Base-by-base conservation (phyloP, 2,329 filamentous ascomycete genomes). In the Aotearoamyces nothofagi region DNA sequence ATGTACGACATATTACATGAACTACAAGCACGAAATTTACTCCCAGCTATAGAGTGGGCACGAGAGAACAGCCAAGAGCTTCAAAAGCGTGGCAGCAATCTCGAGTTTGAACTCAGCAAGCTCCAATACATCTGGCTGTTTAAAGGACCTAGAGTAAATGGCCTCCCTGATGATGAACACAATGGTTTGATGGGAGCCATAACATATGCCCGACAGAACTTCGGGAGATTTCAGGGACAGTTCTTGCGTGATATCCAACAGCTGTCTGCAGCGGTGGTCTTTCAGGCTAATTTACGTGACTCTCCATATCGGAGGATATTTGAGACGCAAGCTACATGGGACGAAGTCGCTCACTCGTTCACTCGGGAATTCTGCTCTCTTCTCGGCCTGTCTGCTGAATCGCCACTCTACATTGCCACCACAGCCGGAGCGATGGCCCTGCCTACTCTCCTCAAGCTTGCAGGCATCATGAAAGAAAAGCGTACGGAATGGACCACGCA, bases 401-500 rank as follows among this genome's bases (percentile, higher is more conserved):
- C 83, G 1, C 90, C 90, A 0, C 71, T 98, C 8, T 94, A 93
- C 51, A 74, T 94, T 15, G 86, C 90, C 26, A 78, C 80, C 2
- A 96, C 87, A 8, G 90, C 90, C 1, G 90, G 90, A 25, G 77
- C 83, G 7, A 90, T 98, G 27, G 87, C 90, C 1, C 63, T 98
- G 0, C 90, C 90, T 0, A 81, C 78, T 9, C 63, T 96, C 4
- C 65, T 92, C 42, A 98, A 96, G 54, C 75, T 92, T 46, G 81
- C 83, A 33, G 73, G 68, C 3, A 86, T 90, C 47, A 86, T 92
- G 63, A 79, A 79, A 44, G 75, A 83, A 42, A 86, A 87, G 54
- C 75, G 81, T 37, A 92, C 87, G 0, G 86, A 92, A 53, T 98
- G 90, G 90, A 94, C 86, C 1, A 86, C 82, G 4, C 69, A 79